These are phyloP conservation scores for Mucuna pruriens DNA, from an alignment of 306 rosid species.

Conservation along the genomic window DNA sequence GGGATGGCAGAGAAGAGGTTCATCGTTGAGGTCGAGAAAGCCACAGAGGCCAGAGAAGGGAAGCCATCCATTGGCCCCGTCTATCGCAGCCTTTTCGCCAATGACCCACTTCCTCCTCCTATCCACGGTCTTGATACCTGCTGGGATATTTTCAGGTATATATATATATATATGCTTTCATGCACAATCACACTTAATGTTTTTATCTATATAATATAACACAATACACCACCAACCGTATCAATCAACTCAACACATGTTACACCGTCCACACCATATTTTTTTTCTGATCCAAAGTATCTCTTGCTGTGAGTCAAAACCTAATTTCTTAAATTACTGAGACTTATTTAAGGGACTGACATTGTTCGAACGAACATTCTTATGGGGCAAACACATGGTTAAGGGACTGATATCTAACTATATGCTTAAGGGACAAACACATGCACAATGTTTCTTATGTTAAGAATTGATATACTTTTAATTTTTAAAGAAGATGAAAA, in stretches of 20 bases:
- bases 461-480: no score
- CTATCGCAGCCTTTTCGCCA: constrained; percentile 66
- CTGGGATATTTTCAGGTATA: constrained; percentile 85
- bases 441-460: no score
- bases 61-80: constrained; percentile 77
- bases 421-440: no score
- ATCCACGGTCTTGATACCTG: constrained; percentile 64
- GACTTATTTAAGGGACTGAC: no score
- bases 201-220: neutral
- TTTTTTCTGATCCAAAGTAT: no score
- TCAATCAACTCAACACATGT: neutral
- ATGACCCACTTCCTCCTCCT: constrained; percentile 61
- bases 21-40: constrained; percentile 69
- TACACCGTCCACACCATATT: neutral
- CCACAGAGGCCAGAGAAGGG: constrained; percentile 54
- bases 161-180: neutral
- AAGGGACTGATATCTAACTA: no score
- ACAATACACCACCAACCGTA: neutral
- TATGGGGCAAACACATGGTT: no score
- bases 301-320: no score
- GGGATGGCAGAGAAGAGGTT: constrained; percentile 56
- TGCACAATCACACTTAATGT: neutral
- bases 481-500: no score
- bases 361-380: no score
- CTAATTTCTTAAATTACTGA: no score